Base-by-base conservation (phyloP, 495 filamentous ascomycete genomes). In the Annulohypoxylon maeteangense region DNA sequence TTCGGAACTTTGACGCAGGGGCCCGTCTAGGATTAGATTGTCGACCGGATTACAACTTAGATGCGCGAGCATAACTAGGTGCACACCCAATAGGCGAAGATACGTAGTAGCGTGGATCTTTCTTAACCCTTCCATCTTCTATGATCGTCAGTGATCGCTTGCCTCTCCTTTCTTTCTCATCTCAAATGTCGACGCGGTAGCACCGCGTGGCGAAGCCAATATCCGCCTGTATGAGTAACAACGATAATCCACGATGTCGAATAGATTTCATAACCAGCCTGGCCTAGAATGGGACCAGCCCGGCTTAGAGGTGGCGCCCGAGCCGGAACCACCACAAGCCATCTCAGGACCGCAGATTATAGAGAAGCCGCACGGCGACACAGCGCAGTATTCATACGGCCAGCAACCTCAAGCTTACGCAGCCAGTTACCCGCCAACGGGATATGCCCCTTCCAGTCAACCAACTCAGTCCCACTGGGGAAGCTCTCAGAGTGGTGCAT, bases 301-400 rank as follows among this genome's bases (percentile, higher is more conserved):
- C 1, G 71, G 71, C 27, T 25, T 74, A 27, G 71, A 74, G 25
- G 57, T 74, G 11, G 63, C 54, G 18, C 66, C 67, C 29, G 71
- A 63, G 11, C 20, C 67, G 1, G 58, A 61, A 4, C 12, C 62
- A 32, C 70, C 65, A 14, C 57, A 67, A 0, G 67, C 70, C n/a
- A 56, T 74, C 20, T n/a, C 66, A 1, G 67, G 62, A 3, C 67
- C 66, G 56, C 61, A 48, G 11, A 60, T 63, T 14, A 14, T 65
- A 56, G 53, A 65, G 45, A 70, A 67, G 20, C 47, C 53, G 27
- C 56, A 63, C 40, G 58, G 59, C 23, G 48, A 58, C 12, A 7
- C 51, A 12, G 16, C 36, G 22, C 61, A 66, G 44, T 62, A 70
- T 54, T n/a, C 27, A 42, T 68, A 60, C 16, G 40, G 47, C 8